Base-by-base conservation (phyloP, 2,329 filamentous ascomycete species). In the Thyridium curvatum region DNA sequence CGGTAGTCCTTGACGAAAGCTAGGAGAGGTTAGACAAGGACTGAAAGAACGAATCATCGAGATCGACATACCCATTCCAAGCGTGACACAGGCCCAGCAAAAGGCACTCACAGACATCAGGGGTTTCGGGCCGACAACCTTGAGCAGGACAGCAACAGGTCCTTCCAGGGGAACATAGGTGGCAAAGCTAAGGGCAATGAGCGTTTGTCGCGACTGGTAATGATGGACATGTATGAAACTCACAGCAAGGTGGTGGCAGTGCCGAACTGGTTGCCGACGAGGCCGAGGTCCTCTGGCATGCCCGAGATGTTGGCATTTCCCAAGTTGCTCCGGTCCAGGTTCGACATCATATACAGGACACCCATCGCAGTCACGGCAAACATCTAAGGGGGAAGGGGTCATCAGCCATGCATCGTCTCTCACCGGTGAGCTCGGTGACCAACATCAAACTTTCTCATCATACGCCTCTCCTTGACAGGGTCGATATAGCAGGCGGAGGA, bases 111-210 rank as follows among this genome's bases (percentile, higher is more conserved):
- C 7, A 1, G 54, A 51, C 15, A 62, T 50, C 12, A 59, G 47
- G 37, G 53, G 46, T 10, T 55, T 55, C 6, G 59, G 60, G 15
- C 58, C 58, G 34, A 62, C 48, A 21, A 52, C 46, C 47, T 58
- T 59, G 37, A 61, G 52, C 21, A 59, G 37, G 30, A 62, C 48
- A 28, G 52, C 51, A 35, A 54, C 51, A 5, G 56, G 55, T 2
- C 46, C 52, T 39, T 60, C 55, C 35, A 58, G 49, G 1, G 54
- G 50, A 13, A 58, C 54, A n/a, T 58, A 58, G 9, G 55, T 56
- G 10, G 53, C 55, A 37, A 55, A 61, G 33, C 59, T 52, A 39
- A 61, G 47, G 30, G 57, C 55, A 7, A 59, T 49, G 9, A 26
- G 21, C 10, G 21, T 26, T 10, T 6, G 6, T 26, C 6, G 32